Base-by-base conservation (phyloP, 306 rosid species). In the Quercus suber region DNA sequence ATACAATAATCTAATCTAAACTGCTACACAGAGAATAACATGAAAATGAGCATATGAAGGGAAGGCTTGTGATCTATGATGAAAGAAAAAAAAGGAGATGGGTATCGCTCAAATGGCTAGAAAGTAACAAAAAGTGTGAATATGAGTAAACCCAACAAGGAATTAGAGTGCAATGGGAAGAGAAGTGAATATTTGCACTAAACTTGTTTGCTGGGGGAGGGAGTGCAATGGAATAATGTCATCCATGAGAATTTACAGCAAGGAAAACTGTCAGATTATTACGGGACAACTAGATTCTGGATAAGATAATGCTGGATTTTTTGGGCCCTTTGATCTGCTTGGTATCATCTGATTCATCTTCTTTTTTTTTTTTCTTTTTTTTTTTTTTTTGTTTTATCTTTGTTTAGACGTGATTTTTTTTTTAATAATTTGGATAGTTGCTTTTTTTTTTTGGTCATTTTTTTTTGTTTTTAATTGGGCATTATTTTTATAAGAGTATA, bases 271-370 rank as follows among this genome's bases (percentile, higher is more conserved):
- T 76, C 23, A 72, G 84, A 72, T 73, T 75, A 74, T 73, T 75
- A 82, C 81, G 86, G 83, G 85, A 81, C 86, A 79, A 45, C 74
- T 63, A 88, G 86, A 84, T 87, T 86, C 57, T 90, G 91, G 93
- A 91, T 91, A 91, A 91, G 98, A 93, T 92, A 87, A 88, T 81
- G 87, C 81, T 81, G 74, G 76, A 72, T 63, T 3, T 45, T 33
- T 19, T 31, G 53, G 53, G 15, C 53, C 45, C 45, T 37, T 37
- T 2, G 45, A 37, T 41, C 12, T 41, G 45, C 45, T 41, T 8
- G 12, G 45, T 8, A 41, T 8, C 45, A 41, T 8, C 45, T 41
- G 12, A 41, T 41, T 41, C 45, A 7, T 7, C 45, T 0, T 37
- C 0, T 35, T 5, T 33, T 37, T 0, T 37, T 6, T 5, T 35